phyloP scores from a whole-genome alignment of 305 asterid genomes.

The Fraxinus ornus region DNA sequence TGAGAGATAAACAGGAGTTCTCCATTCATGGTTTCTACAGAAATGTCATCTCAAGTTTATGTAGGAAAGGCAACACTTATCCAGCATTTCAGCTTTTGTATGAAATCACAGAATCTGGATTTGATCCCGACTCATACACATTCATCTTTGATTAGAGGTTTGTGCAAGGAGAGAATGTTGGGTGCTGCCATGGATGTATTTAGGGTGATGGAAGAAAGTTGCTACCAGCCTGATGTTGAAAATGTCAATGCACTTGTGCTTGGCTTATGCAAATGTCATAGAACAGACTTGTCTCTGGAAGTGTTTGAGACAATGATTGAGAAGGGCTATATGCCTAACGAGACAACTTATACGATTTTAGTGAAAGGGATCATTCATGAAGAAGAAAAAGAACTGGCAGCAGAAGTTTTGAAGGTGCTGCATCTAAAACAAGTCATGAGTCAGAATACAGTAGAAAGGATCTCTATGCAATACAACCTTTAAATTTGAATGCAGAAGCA shows the following conservation, averaged over 20 bases:
- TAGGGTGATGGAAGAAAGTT: constrained; percentile 56
- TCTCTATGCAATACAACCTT: constrained; percentile 71
- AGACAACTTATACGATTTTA: constrained; percentile 68
- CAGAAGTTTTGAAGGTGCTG: constrained; percentile 55
- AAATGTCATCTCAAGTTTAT: constrained; percentile 55
- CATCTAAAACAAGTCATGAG: constrained; percentile 50
- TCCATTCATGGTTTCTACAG: constrained; percentile 56
- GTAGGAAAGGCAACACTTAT: constrained; percentile 70
- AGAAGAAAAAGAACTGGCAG: constrained; percentile 60
- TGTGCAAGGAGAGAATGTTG: constrained; percentile 77
- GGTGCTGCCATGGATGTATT: constrained; percentile 61
- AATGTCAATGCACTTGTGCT: constrained; percentile 70
- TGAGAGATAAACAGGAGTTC: constrained; percentile 50
- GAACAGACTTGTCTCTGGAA: constrained; percentile 66
- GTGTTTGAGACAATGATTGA: constrained; percentile 56
- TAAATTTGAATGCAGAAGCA: constrained; percentile 20
- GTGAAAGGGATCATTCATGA: constrained; percentile 75
- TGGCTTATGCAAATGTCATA: constrained; percentile 71
- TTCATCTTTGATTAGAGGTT: constrained; percentile 73
- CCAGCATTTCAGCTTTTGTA: constrained; percentile 66
- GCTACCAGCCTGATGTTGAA: constrained; percentile 53
- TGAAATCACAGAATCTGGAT: constrained; percentile 59
- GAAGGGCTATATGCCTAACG: constrained; percentile 65
- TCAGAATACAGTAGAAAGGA: constrained; percentile 55
- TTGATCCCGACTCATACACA: constrained; percentile 70